Evolutionary conservation across 106 monocot species (phyloP).

Genomic region (Alisma plantagoaquatica): DNA sequence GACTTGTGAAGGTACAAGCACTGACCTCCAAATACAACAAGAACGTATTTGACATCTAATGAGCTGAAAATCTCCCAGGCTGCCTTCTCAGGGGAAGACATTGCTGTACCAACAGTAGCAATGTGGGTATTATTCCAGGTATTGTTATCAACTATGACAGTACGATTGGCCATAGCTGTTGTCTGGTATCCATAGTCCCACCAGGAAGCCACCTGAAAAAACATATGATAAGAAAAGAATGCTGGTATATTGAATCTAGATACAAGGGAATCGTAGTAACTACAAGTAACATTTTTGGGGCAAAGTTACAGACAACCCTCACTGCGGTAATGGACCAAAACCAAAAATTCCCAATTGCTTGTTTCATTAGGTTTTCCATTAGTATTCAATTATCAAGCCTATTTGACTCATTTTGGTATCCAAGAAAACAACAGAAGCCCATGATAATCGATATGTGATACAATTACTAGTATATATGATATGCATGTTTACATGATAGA

Average conservation of each 20-base stretch:
- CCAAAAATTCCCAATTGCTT: no score
- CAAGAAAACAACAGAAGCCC: not conserved
- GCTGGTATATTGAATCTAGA: no score
- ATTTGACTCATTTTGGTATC: not conserved
- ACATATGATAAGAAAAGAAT: not conserved
- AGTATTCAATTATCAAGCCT: no score
- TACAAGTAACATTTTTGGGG: no score
- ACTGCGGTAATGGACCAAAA: no score
- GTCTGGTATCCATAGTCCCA: slow-evolving; percentile 99
- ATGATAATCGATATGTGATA: not conserved
- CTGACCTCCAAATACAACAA: slow-evolving; percentile 97
- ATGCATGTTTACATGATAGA: not conserved
- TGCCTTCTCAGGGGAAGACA: slow-evolving; percentile 94
- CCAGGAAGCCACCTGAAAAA: slow-evolving; percentile 94
- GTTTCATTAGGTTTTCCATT: no score
- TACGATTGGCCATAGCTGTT: slow-evolving; percentile 98
- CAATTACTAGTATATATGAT: not conserved
- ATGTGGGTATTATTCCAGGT: slow-evolving; percentile 99
- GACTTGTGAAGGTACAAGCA: not conserved
- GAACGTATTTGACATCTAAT: slow-evolving; percentile 98
- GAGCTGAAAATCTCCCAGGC: slow-evolving; percentile 96
- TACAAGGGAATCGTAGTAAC: no score
- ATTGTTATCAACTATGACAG: slow-evolving; percentile 98
- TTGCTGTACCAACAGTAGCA: slow-evolving; percentile 96
- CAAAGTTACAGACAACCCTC: no score